Conservation (phyloP, 164 flowering plant species). For the Nymphaea colorata region DNA sequence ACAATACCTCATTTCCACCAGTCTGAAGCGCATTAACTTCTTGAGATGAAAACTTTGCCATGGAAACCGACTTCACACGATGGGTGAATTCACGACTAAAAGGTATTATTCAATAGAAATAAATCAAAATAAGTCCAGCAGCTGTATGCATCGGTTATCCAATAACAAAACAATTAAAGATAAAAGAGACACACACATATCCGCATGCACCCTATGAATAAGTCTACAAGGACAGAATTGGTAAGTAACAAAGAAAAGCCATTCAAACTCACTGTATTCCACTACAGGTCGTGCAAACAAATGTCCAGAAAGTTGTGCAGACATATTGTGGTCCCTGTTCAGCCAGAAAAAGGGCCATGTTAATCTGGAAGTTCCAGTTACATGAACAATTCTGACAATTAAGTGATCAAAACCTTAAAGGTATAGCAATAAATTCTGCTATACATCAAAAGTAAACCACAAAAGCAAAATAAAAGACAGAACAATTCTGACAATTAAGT, state of each 20-base stretch:
- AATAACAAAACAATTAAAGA: too few species aligned
- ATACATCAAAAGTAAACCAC: too few species aligned
- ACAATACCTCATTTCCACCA: conserved; percentile 87
- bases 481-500: too few species aligned
- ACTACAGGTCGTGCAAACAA: conserved; percentile 89
- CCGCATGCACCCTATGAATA: too few species aligned
- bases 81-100: conserved; percentile 96
- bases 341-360: conserved; percentile 6
- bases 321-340: conserved; percentile 97
- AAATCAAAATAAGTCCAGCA: neutral
- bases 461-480: too few species aligned
- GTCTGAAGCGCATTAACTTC: conserved; percentile 87
- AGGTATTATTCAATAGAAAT: neutral
- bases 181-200: neutral
- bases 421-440: neutral
- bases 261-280: conserved; percentile 85
- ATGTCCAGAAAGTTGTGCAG: conserved; percentile 93
- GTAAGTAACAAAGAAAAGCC: neutral
- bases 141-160: neutral
- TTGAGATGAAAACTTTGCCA: conserved; percentile 94
- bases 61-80: conserved; percentile 89
- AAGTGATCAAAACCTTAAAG: too few species aligned
- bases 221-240: neutral
- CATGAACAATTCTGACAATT: neutral
- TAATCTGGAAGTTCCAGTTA: too few species aligned